These are phyloP conservation scores for Ambrosiella cleistominuta DNA, from an alignment of 2,329 filamentous ascomycete species.

Conservation along the genomic window DNA sequence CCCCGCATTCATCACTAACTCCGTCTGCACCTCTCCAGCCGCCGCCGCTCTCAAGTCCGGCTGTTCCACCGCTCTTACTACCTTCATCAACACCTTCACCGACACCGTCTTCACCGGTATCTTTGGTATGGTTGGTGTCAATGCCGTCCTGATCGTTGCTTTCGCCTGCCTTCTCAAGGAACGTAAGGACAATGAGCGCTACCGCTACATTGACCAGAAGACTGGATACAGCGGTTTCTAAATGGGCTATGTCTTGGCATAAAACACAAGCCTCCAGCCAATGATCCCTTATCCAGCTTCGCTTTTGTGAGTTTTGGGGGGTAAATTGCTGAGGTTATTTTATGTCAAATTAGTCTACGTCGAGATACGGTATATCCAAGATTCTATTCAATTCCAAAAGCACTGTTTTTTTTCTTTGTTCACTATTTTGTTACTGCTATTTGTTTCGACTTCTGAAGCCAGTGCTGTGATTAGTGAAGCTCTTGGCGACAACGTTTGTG, in stretches of 20 bases:
- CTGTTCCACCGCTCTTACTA: constrained; percentile 49
- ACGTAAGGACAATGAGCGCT: constrained; percentile 61
- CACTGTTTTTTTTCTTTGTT: not conserved
- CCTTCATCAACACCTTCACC: constrained; percentile 52
- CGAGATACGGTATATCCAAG: not conserved
- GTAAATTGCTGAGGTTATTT: not conserved
- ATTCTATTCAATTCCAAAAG: not conserved
- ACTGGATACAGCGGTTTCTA: constrained; percentile 34
- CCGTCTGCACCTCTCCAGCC: constrained; percentile 49
- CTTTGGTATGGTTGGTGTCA: constrained; percentile 61
- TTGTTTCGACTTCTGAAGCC: too few relatives aligned
- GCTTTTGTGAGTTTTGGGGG: not conserved
- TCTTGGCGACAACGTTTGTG: not conserved
- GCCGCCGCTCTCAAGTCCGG: constrained; percentile 52
- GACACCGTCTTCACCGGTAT: constrained; percentile 62
- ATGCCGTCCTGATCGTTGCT: constrained; percentile 50
- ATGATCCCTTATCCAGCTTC: too few relatives aligned
- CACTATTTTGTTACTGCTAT: not conserved
- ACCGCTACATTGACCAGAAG: constrained; percentile 70
- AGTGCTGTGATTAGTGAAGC: not conserved
- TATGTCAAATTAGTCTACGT: not conserved
- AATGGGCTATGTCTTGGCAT: constrained; percentile 3
- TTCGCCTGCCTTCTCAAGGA: constrained; percentile 65
- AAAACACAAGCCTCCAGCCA: too few relatives aligned
- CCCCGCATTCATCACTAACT: constrained; percentile 53